These are phyloP conservation scores for Cardamine chenopodiifolia DNA, from an alignment of 345 rosid species.

Conservation along the genomic window DNA sequence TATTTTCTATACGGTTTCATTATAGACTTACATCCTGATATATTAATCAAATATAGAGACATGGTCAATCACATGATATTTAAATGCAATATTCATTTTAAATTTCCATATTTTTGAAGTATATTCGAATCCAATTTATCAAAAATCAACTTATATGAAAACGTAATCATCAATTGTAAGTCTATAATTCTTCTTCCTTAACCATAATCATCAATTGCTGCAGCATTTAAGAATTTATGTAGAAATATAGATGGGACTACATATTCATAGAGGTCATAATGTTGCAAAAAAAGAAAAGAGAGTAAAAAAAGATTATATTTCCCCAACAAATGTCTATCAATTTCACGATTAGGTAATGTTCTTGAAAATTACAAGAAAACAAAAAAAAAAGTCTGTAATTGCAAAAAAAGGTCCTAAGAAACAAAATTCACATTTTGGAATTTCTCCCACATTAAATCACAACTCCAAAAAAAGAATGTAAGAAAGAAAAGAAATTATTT, in stretches of 20 bases:
- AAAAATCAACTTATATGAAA: neutral
- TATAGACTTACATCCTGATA: neutral
- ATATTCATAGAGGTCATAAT: neutral
- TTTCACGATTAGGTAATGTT: conserved; percentile 4
- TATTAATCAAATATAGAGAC: neutral
- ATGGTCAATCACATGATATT: neutral
- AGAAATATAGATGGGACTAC: conserved; percentile 9
- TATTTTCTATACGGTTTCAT: neutral
- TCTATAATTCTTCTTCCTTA: conserved; percentile 4
- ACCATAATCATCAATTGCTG: conserved; percentile 22
- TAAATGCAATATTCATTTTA: neutral
- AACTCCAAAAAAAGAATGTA: conserved; percentile 42
- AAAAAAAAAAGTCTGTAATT: neutral
- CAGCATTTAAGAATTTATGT: conserved; percentile 16
- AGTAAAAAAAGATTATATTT: neutral
- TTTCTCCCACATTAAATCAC: conserved; percentile 31
- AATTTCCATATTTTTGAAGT: too few relatives aligned
- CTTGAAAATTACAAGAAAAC: neutral
- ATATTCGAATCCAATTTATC: neutral
- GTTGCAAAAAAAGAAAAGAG: neutral
- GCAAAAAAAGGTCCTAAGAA: conserved; percentile 12
- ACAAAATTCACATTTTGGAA: conserved; percentile 29
- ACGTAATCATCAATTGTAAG: conserved; percentile 18
- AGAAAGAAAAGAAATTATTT: conserved; percentile 33
- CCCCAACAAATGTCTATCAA: conserved; percentile 14